phyloP scores from a whole-genome alignment of 495 filamentous ascomycete species.

The Penicillium mononematosum region DNA sequence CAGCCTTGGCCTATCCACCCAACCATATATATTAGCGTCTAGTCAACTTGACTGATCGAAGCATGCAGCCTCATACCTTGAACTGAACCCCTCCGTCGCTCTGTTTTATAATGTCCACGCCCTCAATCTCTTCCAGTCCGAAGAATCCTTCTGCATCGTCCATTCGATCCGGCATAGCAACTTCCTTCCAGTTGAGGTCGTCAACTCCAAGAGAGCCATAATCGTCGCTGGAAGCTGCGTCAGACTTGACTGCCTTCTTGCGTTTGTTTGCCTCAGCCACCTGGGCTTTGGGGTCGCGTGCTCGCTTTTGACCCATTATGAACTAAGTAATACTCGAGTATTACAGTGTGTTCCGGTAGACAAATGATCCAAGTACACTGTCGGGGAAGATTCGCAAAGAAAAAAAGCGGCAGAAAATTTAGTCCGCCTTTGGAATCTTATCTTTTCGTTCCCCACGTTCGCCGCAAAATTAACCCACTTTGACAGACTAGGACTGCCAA shows the following conservation, averaged over 20 bases:
- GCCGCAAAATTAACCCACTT: slow-evolving; percentile 22
- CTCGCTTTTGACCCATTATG: slow-evolving; percentile 47
- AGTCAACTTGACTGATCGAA: not conserved
- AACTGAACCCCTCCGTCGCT: slow-evolving; percentile 42
- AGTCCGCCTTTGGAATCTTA: slow-evolving; percentile 42
- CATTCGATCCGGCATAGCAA: slow-evolving; percentile 78
- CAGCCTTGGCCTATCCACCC: slow-evolving; percentile 33
- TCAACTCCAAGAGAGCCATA: slow-evolving; percentile 50
- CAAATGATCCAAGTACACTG: slow-evolving; percentile 11
- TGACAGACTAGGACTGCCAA: slow-evolving; percentile 8
- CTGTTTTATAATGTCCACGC: slow-evolving; percentile 70
- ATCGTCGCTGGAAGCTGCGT: slow-evolving; percentile 18
- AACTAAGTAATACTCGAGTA: slow-evolving; percentile 1
- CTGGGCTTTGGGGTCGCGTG: slow-evolving; percentile 45
- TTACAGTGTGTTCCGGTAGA: slow-evolving; percentile 6
- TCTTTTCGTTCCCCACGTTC: slow-evolving; percentile 34
- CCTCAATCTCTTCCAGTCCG: slow-evolving; percentile 89
- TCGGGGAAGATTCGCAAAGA: slow-evolving; percentile 21
- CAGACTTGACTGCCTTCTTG: slow-evolving; percentile 44
- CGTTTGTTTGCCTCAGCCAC: slow-evolving; percentile 46
- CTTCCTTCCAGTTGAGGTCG: slow-evolving; percentile 76
- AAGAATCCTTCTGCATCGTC: slow-evolving; percentile 94
- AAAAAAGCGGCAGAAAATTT: slow-evolving; percentile 43
- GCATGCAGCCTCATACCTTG: slow-evolving; percentile 39
- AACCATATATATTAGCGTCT: not conserved